Evolutionary conservation across 805 yeast genomes (phyloP), one percentile per base, ranked within the genome.

Genomic region (Candida nemodendra): DNA sequence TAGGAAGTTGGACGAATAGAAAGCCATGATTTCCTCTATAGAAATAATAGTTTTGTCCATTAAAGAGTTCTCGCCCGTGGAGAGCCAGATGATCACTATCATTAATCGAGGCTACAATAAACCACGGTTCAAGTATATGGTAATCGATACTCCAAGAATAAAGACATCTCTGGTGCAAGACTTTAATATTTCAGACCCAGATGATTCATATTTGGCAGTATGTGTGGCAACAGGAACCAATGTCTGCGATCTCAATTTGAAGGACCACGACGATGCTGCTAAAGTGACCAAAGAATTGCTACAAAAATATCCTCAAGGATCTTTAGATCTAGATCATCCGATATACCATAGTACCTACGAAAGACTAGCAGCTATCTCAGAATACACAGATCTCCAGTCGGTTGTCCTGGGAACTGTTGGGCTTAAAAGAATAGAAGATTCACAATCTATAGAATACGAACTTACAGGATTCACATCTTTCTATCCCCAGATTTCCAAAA

Each of bases 381-480:
- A 64, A 36, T 69, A 66, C 38, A 50, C 59, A 14, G 62, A 62
- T 0, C 32, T 49, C 3, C 38, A 53, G 16, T 34, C 42, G 4
- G 40, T 40, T 18, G 44, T 63, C 4, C 33, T 64, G 7, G 72
- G 71, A 2, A 60, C 71, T 2, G 46, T 59, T 2, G 71, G 65
- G 3, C 39, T 62, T 18, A 69, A 63, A 38, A 7, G 24, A 21
- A 21, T 21, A 11, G 24, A 21, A 8, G 7, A 8, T 8, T 21
- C 24, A 8, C 61, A 62, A 11, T 42, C 30, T 16, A 37, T 43
- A 1, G 49, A 45, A 11, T 52, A 53, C n/a, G 81, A 74, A 45
- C 36, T 78, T 9, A 76, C 84, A 0, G 73, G 72, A 5, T 71
- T 73, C 42, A 70, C 80, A 0, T 74, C 84, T 0, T 76, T 72